Conservation (phyloP, 352 stramenopile genomes). For the Pythium apleroticum region DNA sequence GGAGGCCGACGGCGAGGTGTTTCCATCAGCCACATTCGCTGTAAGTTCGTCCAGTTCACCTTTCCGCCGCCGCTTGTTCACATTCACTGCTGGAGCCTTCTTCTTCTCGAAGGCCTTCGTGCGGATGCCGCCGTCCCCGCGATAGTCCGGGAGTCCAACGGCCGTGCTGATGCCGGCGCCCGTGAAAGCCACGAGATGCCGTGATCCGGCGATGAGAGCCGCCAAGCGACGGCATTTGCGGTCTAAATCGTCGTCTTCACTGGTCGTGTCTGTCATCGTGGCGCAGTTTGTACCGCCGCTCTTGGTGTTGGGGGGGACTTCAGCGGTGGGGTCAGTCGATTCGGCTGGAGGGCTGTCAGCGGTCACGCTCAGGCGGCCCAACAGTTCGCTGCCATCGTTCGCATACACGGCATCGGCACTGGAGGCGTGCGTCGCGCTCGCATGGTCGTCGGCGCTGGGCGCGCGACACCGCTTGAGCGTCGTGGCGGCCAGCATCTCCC, state of each 20-base stretch:
- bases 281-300: constrained; percentile 20
- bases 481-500: constrained; percentile 8
- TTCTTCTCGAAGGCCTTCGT: constrained; percentile 56
- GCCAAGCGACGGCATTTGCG: constrained; percentile 61
- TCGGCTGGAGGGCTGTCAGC: too few relatives aligned
- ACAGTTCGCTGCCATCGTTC: background rate
- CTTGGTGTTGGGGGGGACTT: constrained; percentile 33
- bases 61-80: constrained; percentile 15
- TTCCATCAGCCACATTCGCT: background rate
- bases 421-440: background rate
- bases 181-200: constrained; percentile 79
- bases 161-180: constrained; percentile 80
- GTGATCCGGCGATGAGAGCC: constrained; percentile 53
- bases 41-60: constrained; percentile 4
- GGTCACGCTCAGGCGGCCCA: background rate
- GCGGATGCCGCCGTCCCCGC: constrained; percentile 76
- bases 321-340: too few relatives aligned
- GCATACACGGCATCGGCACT: constrained; percentile 13
- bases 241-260: constrained; percentile 35
- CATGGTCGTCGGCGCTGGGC: constrained; percentile 23
- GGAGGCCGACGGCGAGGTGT: background rate
- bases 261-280: constrained; percentile 27
- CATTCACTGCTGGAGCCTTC: background rate
- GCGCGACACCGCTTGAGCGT: constrained; percentile 44
- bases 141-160: constrained; percentile 78